These are phyloP conservation scores for Wickerhamiella cacticola DNA, from an alignment of 805 yeast genomes.

Conservation along the genomic window DNA sequence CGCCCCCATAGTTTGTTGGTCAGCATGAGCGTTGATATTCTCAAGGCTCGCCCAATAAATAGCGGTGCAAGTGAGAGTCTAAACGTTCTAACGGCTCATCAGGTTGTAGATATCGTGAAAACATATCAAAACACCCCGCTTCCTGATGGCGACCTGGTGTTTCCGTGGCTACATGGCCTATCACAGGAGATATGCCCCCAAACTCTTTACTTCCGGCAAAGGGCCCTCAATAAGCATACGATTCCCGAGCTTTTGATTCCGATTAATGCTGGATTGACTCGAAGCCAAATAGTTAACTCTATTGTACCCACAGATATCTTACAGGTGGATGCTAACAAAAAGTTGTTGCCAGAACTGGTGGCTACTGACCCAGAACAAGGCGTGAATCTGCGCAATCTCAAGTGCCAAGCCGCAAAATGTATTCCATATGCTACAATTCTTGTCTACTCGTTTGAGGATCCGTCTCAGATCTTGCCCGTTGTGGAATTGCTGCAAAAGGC, in stretches of 20 bases:
- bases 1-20: background rate
- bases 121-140: conserved; percentile 26
- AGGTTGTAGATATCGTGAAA: conserved; percentile 2
- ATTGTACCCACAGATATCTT: conserved; percentile 12
- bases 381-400: conserved; percentile 70
- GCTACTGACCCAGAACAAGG: conserved; percentile 60
- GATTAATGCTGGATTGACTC: conserved; percentile 23
- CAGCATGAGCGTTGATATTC: conserved; percentile 11
- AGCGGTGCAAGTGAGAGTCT: background rate
- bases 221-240: conserved; percentile 14
- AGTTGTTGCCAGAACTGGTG: conserved; percentile 40
- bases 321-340: background rate
- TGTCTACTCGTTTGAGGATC: conserved; percentile 49
- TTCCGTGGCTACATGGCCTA: conserved; percentile 87
- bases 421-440: conserved; percentile 63
- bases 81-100: background rate
- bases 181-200: conserved; percentile 44
- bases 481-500: conserved; percentile 12
- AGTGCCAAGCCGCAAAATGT: conserved; percentile 71
- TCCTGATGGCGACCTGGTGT: conserved; percentile 58
- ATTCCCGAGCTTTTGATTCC: conserved; percentile 23
- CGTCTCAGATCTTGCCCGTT: conserved; percentile 12
- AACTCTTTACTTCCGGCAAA: conserved; percentile 24
- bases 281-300: conserved; percentile 6
- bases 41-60: background rate